phyloP scores from a whole-genome alignment of 371 early-diverging fungal species.

The Lichtheimia hyalospora region DNA sequence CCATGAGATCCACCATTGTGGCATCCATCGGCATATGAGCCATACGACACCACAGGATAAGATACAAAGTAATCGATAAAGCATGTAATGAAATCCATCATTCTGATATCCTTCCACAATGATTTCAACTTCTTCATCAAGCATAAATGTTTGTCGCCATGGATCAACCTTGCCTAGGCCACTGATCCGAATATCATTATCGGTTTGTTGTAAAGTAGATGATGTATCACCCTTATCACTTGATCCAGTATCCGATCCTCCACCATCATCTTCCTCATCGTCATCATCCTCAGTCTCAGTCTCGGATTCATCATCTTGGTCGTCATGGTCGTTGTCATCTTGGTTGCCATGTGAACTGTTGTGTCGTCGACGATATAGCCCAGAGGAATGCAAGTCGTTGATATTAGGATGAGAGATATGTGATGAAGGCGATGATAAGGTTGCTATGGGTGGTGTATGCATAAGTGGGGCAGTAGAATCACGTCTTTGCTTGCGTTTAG shows the following conservation, averaged over 20 bases:
- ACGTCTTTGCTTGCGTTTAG: slow-evolving; percentile 8
- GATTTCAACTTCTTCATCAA: slow-evolving; percentile 54
- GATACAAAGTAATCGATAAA: slow-evolving; percentile 67
- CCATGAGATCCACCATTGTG: slow-evolving; percentile 68
- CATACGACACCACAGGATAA: slow-evolving; percentile 72
- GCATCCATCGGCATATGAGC: slow-evolving; percentile 85
- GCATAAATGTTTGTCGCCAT: slow-evolving; percentile 25
- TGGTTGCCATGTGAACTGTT: slow-evolving; percentile 24
- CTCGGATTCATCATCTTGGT: slow-evolving; percentile 25
- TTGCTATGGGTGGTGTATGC: slow-evolving; percentile 29
- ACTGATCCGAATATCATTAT: slow-evolving; percentile 9
- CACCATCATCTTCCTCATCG: slow-evolving; percentile 22
- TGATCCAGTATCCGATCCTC: too few species aligned
- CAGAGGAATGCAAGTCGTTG: slow-evolving; percentile 8
- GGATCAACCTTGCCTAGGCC: slow-evolving; percentile 10
- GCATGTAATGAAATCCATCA: slow-evolving; percentile 34
- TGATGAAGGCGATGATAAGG: not conserved
- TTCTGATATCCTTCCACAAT: slow-evolving; percentile 66
- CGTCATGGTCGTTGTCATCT: slow-evolving; percentile 29
- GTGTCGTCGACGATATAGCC: slow-evolving; percentile 18
- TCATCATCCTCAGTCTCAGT: slow-evolving; percentile 25
- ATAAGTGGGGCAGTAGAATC: slow-evolving; percentile 52
- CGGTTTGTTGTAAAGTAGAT: not conserved
- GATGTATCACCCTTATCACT: slow-evolving; percentile 1
- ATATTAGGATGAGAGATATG: not conserved